phyloP scores from a whole-genome alignment of 352 stramenopile genomes.

The Saprolegnia parasitica region DNA sequence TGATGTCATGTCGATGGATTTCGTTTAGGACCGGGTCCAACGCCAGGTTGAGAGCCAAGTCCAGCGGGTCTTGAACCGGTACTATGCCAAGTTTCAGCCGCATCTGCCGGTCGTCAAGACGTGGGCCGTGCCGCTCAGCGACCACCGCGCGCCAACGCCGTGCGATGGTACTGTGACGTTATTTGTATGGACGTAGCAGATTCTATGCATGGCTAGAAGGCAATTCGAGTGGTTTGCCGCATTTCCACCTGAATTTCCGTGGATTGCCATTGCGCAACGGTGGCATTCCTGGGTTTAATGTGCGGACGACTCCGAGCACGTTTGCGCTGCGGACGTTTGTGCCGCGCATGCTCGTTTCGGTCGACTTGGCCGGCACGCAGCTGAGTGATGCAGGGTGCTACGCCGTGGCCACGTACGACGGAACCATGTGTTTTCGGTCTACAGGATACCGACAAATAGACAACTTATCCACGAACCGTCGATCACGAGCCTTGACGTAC shows the following conservation, averaged over 20 bases:
- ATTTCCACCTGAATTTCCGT: conserved; percentile 23
- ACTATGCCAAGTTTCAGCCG: conserved; percentile 19
- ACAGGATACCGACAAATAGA: not conserved
- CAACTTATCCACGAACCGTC: conserved; percentile 27
- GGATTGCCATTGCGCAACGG: not conserved
- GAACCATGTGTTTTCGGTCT: not conserved
- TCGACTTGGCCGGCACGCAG: conserved; percentile 9
- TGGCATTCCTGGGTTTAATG: conserved; percentile 25
- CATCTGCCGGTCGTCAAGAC: conserved; percentile 8
- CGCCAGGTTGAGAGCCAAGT: conserved; percentile 5
- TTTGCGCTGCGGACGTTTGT: conserved; percentile 4
- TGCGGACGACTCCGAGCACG: not conserved
- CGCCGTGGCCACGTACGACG: conserved; percentile 16
- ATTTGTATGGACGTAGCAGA: no score
- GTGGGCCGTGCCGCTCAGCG: not conserved
- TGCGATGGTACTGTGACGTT: not conserved
- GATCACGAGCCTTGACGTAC: conserved; percentile 13
- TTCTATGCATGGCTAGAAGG: not conserved
- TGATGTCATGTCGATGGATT: no score
- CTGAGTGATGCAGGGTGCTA: conserved; percentile 20
- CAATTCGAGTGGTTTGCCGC: not conserved
- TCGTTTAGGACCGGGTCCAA: no score
- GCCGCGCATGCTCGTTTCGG: conserved; percentile 14
- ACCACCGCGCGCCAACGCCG: not conserved
- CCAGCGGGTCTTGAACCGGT: conserved; percentile 1